phyloP scores from a whole-genome alignment of 2,329 filamentous ascomycete species.

The Metarhizium anisopliae region DNA sequence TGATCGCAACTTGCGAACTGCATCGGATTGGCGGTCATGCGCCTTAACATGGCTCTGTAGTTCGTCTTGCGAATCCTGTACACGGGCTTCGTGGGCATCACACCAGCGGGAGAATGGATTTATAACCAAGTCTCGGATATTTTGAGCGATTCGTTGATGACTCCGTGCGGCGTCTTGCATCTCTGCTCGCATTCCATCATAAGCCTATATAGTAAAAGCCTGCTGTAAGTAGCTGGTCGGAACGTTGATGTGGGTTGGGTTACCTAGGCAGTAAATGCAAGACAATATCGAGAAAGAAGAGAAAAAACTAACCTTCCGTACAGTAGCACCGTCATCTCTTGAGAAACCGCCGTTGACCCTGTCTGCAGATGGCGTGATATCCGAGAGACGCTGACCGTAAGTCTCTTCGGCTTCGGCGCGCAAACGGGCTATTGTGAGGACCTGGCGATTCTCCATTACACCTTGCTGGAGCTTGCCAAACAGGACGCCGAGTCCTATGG shows the following conservation, averaged over 20 bases:
- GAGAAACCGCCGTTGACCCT: slow-evolving; percentile 75
- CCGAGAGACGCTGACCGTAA: slow-evolving; percentile 71
- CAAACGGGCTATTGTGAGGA: slow-evolving; percentile 84
- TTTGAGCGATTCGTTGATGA: slow-evolving; percentile 92
- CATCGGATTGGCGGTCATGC: slow-evolving; percentile 84
- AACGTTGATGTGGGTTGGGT: neutral
- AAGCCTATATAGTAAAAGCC: slow-evolving; percentile 51
- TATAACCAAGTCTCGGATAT: slow-evolving; percentile 91
- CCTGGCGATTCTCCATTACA: slow-evolving; percentile 87
- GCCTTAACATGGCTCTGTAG: slow-evolving; percentile 84
- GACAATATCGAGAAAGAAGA: neutral
- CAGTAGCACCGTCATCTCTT: slow-evolving; percentile 89
- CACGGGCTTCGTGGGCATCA: slow-evolving; percentile 82
- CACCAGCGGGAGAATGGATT: slow-evolving; percentile 94
- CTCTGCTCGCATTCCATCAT: slow-evolving; percentile 83
- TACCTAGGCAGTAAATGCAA: neutral
- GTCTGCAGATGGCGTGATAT: slow-evolving; percentile 76
- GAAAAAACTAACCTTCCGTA: slow-evolving; percentile 63
- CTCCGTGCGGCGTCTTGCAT: slow-evolving; percentile 86
- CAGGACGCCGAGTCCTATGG: slow-evolving; percentile 72
- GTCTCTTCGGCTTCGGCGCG: slow-evolving; percentile 91
- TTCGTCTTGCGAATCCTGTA: slow-evolving; percentile 92
- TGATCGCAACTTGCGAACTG: slow-evolving; percentile 85
- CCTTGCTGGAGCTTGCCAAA: slow-evolving; percentile 97
- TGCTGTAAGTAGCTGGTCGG: slow-evolving; percentile 9